Conservation (phyloP, 805 yeast species). For the Candida boleticola region DNA sequence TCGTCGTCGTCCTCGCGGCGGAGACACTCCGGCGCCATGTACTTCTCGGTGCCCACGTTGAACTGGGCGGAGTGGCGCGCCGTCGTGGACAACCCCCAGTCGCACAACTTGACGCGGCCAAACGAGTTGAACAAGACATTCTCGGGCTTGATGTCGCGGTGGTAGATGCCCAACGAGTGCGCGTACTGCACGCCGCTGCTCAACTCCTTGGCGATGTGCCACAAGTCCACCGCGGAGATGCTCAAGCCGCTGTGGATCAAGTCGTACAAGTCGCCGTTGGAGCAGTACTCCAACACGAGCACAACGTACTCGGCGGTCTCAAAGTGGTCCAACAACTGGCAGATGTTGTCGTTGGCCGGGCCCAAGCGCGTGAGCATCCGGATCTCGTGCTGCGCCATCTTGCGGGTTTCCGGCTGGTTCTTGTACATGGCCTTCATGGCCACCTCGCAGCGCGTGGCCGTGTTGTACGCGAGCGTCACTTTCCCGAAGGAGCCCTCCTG, state of each 20-base stretch:
- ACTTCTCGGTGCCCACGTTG: constrained; percentile 57
- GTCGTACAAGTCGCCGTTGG: constrained; percentile 68
- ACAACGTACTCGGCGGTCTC: constrained; percentile 52
- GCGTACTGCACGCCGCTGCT: constrained; percentile 50
- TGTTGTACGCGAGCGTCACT: constrained; percentile 53
- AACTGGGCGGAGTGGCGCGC: constrained; percentile 25
- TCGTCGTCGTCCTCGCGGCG: constrained; percentile 61
- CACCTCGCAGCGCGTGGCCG: constrained; percentile 29
- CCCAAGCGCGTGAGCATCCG: constrained; percentile 38
- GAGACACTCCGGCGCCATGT: constrained; percentile 56
- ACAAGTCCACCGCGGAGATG: constrained; percentile 23
- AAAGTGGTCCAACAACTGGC: constrained; percentile 56
- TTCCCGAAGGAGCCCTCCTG: constrained; percentile 64
- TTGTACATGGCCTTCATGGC: constrained; percentile 57
- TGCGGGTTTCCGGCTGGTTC: constrained; percentile 37
- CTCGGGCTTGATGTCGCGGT: constrained; percentile 75
- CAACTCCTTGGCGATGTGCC: constrained; percentile 48
- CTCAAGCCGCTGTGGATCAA: constrained; percentile 30
- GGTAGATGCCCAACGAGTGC: constrained; percentile 60
- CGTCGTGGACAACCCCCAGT: constrained; percentile 70
- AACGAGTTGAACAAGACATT: constrained; percentile 53
- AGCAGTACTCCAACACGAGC: constrained; percentile 64
- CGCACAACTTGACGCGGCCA: constrained; percentile 62
- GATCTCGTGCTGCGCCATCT: constrained; percentile 57
- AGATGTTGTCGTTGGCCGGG: constrained; percentile 48